A percentile compares a stretch with the other conserved stretches of the same genome.
Evolutionary conservation across 768 basidiomycete genomes (phyloP).

Genomic region (Nidularia sp.): DNA sequence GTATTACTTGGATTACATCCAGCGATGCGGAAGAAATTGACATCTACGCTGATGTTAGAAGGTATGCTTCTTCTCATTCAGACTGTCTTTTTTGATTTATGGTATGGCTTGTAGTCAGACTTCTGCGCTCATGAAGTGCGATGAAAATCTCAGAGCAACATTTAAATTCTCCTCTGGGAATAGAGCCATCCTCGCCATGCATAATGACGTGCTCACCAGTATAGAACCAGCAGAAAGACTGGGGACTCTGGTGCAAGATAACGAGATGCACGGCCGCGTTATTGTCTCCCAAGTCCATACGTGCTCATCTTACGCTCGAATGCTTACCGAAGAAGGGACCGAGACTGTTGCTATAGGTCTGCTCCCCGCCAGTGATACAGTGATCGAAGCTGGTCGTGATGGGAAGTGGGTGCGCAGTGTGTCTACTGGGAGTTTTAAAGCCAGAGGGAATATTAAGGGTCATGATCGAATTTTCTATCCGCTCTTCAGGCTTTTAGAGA

Average conservation of each 20-base stretch:
- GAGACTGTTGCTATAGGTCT: slow-evolving; percentile 19
- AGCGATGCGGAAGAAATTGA: slow-evolving; percentile 16
- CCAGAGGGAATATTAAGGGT: slow-evolving; percentile 13
- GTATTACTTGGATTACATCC: slow-evolving; percentile 21
- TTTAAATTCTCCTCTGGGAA: slow-evolving; percentile 20
- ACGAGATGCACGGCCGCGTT: slow-evolving; percentile 15
- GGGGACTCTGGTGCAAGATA: slow-evolving; percentile 17
- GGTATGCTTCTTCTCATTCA: slow-evolving; percentile 4
- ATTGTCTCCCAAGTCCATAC: slow-evolving; percentile 27
- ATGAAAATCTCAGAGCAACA: slow-evolving; percentile 11
- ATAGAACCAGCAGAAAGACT: slow-evolving; percentile 22
- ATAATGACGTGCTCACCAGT: slow-evolving; percentile 16
- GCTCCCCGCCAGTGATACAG: slow-evolving; percentile 9
- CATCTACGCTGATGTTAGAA: slow-evolving; percentile 5
- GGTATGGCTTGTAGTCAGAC: slow-evolving; percentile 10
- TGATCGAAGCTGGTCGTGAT: slow-evolving; percentile 4
- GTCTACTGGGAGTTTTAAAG: slow-evolving; percentile 19
- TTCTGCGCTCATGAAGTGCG: slow-evolving; percentile 16
- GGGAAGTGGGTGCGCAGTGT: slow-evolving; percentile 17
- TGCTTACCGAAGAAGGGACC: slow-evolving; percentile 11
- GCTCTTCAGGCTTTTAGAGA: slow-evolving; percentile 22
- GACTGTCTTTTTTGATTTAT: neutral
- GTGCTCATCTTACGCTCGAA: slow-evolving; percentile 26
- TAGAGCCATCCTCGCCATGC: slow-evolving; percentile 26
- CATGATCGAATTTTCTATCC: slow-evolving; percentile 17